A percentile compares a stretch with the other conserved stretches of the same genome.
These are phyloP conservation scores for Hylodesmum podocarpum DNA, from an alignment of 306 rosid species.

Conservation along the genomic window DNA sequence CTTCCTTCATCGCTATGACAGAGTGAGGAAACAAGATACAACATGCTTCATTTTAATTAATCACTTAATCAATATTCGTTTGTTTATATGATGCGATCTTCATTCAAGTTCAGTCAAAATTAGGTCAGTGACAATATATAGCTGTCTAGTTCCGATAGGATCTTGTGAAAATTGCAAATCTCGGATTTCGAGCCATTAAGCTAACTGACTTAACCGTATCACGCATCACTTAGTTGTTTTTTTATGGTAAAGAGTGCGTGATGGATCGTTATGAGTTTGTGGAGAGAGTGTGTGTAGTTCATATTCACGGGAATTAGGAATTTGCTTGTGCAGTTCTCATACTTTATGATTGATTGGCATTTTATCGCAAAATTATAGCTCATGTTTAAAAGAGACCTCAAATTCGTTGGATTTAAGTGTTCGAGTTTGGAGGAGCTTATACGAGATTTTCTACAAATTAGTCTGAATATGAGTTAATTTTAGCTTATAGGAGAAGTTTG, in stretches of 20 bases:
- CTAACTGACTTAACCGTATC: background rate
- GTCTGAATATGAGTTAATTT: too few relatives aligned
- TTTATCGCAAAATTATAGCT: background rate
- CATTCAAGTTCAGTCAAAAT: background rate
- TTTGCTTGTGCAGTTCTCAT: background rate
- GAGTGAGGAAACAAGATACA: background rate
- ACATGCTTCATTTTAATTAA: background rate
- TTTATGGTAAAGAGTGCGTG: background rate
- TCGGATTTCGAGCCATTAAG: background rate
- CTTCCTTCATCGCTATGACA: background rate
- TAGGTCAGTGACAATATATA: background rate
- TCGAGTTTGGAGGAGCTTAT: too few relatives aligned
- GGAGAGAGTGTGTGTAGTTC: background rate
- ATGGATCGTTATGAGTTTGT: background rate
- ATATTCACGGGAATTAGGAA: background rate
- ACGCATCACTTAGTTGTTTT: background rate
- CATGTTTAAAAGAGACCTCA: background rate
- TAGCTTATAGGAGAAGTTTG: too few relatives aligned
- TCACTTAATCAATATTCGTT: background rate
- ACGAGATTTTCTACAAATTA: too few relatives aligned
- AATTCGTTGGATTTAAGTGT: too few relatives aligned
- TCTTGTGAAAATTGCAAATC: background rate
- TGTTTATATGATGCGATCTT: background rate
- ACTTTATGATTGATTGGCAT: background rate
- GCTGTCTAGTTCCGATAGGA: background rate